These are phyloP conservation scores for Yamadazyma atlantica DNA, from an alignment of 1,139 yeast species.

Conservation along the genomic window DNA sequence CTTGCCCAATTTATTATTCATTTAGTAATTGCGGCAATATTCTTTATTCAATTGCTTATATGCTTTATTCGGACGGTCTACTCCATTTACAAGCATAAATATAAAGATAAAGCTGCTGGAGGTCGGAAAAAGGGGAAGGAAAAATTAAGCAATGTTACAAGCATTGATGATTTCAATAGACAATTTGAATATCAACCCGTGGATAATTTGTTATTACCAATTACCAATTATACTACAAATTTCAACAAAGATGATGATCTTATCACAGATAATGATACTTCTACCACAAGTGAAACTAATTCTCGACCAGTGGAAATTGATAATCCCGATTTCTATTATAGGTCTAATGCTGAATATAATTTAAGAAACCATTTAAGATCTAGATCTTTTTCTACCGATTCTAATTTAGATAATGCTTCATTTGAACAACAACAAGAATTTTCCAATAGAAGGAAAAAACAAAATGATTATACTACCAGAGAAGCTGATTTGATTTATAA, in stretches of 20 bases:
- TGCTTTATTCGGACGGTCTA: slow-evolving; percentile 29
- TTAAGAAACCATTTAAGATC: slow-evolving; percentile 4
- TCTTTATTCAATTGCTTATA: slow-evolving; percentile 32
- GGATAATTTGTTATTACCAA: slow-evolving; percentile 8
- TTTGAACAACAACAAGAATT: slow-evolving; percentile 22
- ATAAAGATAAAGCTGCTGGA: slow-evolving; percentile 1
- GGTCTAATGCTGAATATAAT: slow-evolving; percentile 15
- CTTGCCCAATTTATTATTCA: slow-evolving; percentile 43
- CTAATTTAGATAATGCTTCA: slow-evolving; percentile 15
- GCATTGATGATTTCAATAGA: slow-evolving; percentile 24
- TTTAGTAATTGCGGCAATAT: slow-evolving; percentile 34
- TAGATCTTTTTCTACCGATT: slow-evolving; percentile 3
- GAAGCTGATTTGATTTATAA: slow-evolving; percentile 49
- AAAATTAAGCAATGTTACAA: slow-evolving; percentile 9
- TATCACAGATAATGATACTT: neutral
- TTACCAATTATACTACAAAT: slow-evolving; percentile 2
- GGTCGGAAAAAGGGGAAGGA: slow-evolving; percentile 2
- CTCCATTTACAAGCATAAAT: slow-evolving; percentile 19
- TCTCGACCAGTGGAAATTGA: neutral
- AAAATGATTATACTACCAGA: slow-evolving; percentile 46
- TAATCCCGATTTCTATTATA: slow-evolving; percentile 15
- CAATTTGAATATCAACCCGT: slow-evolving; percentile 39
- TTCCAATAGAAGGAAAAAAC: slow-evolving; percentile 22
- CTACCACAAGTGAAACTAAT: neutral
- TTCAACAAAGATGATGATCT: neutral